Base-by-base conservation (phyloP, 768 basidiomycete genomes). In the Saitozyma sp. region DNA sequence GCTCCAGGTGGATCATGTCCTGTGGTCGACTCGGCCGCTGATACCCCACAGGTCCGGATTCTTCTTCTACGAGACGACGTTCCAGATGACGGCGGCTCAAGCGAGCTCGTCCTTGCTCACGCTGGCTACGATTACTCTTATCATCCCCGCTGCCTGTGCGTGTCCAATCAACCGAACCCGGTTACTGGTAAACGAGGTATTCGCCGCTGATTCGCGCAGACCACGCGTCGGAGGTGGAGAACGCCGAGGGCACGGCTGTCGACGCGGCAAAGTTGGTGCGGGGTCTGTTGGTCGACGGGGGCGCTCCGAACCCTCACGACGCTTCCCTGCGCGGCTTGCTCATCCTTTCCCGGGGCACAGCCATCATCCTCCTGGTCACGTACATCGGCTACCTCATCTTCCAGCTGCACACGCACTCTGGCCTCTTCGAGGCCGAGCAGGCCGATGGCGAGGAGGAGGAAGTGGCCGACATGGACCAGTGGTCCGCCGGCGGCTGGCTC, bases 81-180 rank as follows among this genome's bases (percentile, higher is more conserved):
- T 97, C 81, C 86, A 88, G 66, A 84, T 84, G 37, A 92, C 89
- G 16, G 92, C 90, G 39, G 92, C 93, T 37, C 92, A 94, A 82
- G 86, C 91, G 8, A 67, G 46, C 19, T 66, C 68, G 0, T 72
- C 90, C 85, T 81, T 94, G 53, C 89, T 93, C 89, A 91, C 90
- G 4, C 82, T 95, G 61, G 84, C 91, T 3, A 89, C 88, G 77
- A 89, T 92, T 77, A 92, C 91, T 46, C 85, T 96, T 45, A 87
- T 95, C 69, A 90, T 95, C 61, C 92, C 92, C 40, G 92, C 93
- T 45, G 92, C 92, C 3, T 95, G 91, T 78, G 73, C 74, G 65
- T 77, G 62, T 11, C 66, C 59, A 16, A 29, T 38, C 13, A 19
- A 9, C n/a, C 20, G 7, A 54, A 9, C 13, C 38, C 20, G 9